Evolutionary conservation across 176 grass and related monocot species (phyloP).

Genomic region (Carex myosuroides): DNA sequence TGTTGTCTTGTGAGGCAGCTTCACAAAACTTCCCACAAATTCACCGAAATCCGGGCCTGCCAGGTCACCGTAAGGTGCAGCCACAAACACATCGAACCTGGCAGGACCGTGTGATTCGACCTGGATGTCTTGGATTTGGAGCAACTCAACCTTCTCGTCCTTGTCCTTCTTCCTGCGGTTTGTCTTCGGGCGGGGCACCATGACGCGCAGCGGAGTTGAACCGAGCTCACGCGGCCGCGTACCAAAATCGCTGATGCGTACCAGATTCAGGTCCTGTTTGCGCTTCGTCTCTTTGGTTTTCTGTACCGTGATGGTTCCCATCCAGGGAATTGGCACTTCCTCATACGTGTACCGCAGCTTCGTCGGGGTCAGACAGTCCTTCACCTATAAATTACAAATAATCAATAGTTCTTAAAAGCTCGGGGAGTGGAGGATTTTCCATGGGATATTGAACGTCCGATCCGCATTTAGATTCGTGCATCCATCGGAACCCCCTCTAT

Average conservation of each 20-base stretch:
- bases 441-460: too few relatives aligned
- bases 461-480: too few relatives aligned
- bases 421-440: too few relatives aligned
- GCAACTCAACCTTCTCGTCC: slow-evolving; percentile 24
- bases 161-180: slow-evolving; percentile 31
- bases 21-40: slow-evolving; percentile 40
- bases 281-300: slow-evolving; percentile 7
- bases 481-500: too few relatives aligned
- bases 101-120: slow-evolving; percentile 4
- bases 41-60: slow-evolving; percentile 27
- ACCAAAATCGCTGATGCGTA: background rate
- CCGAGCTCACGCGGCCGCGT: background rate
- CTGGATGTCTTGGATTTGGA: slow-evolving; percentile 19
- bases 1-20: slow-evolving; percentile 8
- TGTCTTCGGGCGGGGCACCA: slow-evolving; percentile 29
- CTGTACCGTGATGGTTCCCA: background rate
- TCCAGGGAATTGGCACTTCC: slow-evolving; percentile 20
- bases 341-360: slow-evolving; percentile 28
- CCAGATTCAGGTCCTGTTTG: background rate
- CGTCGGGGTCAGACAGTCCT: slow-evolving; percentile 14
- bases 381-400: slow-evolving; percentile 1
- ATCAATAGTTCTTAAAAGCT: background rate
- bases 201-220: slow-evolving; percentile 8
- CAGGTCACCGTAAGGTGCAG: slow-evolving; percentile 24
- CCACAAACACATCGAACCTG: slow-evolving; percentile 32